These are phyloP conservation scores for Spergularia marina DNA, from an alignment of 148 eudicot genomes.

Conservation along the genomic window DNA sequence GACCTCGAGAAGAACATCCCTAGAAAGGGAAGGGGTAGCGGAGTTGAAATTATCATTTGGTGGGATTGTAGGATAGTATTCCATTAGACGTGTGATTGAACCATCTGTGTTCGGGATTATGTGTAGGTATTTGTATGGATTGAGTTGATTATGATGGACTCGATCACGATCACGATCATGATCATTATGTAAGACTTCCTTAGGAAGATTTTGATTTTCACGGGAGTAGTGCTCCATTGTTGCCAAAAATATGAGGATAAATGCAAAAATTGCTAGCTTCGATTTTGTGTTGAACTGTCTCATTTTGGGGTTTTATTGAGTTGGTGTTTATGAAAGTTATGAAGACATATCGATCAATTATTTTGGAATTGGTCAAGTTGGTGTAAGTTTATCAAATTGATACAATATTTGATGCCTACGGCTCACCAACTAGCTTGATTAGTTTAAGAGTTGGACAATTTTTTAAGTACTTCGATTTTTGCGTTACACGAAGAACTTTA, in stretches of 20 bases:
- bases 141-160: neutral
- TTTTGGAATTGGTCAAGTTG: neutral
- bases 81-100: constrained; percentile 21
- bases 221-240: constrained; percentile 5
- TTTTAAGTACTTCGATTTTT: too few species aligned
- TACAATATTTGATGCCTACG: too few species aligned
- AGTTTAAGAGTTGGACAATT: too few species aligned
- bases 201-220: neutral
- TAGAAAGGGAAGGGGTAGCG: constrained; percentile 15
- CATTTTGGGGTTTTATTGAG: neutral
- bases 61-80: constrained; percentile 15
- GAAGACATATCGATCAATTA: neutral
- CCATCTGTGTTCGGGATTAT: constrained; percentile 29
- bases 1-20: constrained; percentile 23
- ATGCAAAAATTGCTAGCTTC: constrained; percentile 1
- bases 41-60: neutral
- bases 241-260: constrained; percentile 4
- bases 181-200: neutral
- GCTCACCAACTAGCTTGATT: too few species aligned
- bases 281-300: constrained; percentile 4
- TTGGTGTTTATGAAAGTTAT: neutral
- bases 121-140: constrained; percentile 21
- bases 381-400: too few species aligned
- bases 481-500: too few species aligned
- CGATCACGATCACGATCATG: neutral